phyloP scores from a whole-genome alignment of 306 rosid species.

The Cucurbita argyrosperma region DNA sequence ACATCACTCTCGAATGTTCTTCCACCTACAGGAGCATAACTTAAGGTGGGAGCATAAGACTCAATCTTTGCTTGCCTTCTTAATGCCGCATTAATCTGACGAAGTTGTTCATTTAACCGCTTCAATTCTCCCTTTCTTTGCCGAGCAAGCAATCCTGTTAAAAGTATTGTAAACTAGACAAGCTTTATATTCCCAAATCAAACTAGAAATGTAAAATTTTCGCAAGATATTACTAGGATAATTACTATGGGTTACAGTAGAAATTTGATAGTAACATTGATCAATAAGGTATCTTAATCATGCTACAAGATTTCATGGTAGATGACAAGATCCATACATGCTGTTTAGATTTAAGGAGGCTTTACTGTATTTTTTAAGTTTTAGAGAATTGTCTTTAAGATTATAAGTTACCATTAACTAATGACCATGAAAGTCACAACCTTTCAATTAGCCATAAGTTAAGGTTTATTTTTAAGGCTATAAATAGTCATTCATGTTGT shows the following conservation, averaged over 20 bases:
- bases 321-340: too few relatives aligned
- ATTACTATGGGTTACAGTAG: background rate
- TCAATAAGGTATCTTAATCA: too few relatives aligned
- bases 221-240: background rate
- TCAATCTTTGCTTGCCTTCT: constrained; percentile 95
- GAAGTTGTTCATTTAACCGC: constrained; percentile 71
- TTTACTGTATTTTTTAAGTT: too few relatives aligned
- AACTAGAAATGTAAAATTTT: background rate
- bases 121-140: constrained; percentile 77
- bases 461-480: too few relatives aligned
- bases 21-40: constrained; percentile 77
- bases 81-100: constrained; percentile 74
- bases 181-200: background rate
- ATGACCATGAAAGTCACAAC: too few relatives aligned
- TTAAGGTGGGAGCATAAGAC: constrained; percentile 85
- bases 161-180: background rate
- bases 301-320: too few relatives aligned
- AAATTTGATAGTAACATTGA: background rate
- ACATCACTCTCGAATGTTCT: constrained; percentile 60
- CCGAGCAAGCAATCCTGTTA: constrained; percentile 78
- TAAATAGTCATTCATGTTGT: too few relatives aligned
- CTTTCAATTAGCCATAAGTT: too few relatives aligned
- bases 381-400: too few relatives aligned
- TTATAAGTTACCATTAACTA: too few relatives aligned
- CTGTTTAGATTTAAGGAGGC: too few relatives aligned